Base-by-base conservation (phyloP, 306 rosid genomes). In the Macrotyloma uniflorum region DNA sequence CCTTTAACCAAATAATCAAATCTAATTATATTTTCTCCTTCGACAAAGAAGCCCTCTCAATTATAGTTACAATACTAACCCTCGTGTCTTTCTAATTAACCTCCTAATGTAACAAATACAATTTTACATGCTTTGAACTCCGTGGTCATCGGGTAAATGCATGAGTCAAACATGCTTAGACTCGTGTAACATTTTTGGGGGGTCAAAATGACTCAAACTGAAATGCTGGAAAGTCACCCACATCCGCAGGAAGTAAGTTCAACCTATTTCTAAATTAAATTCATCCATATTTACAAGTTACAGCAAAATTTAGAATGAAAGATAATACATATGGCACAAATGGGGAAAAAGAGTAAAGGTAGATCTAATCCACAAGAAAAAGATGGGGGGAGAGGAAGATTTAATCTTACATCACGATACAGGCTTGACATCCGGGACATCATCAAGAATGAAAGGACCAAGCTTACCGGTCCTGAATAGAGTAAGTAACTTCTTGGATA, bases 371-470 rank as follows among this genome's bases (percentile, higher is more conserved):
- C 24, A 77, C 42, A 26, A 6, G 11, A 49, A 46, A 40, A 12
- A 8, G 16, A n/a, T 5, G 3, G 12, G 28, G 15, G 30, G 28
- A 16, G 5, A n/a, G 22, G 55, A 62, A 26, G 47, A 38, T 14
- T 73, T 12, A 57, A 32, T 19, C 55, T n/a, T 18, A 75, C 64
- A 16, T 81, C 51, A 83, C 14, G 82, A 45, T 16, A 30, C 70
- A 46, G 75, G 58, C 7, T 69, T n/a, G 38, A 69, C 64, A 47
- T 54, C 79, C 0, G 96, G 97, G 57, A 92, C 98, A 66, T 94
- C 96, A 80, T 94, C 98, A 16, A 94, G 96, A 82, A 92, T 88
- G 65, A 90, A 91, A 67, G 97, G 90, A 70, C 98, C 94, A 58
- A 94, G 88, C 77, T 92, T 94, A 50, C 98, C 97, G 0, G 87